phyloP scores from a whole-genome alignment of 2,329 filamentous ascomycete species.

The Hyphodiscus sp. region DNA sequence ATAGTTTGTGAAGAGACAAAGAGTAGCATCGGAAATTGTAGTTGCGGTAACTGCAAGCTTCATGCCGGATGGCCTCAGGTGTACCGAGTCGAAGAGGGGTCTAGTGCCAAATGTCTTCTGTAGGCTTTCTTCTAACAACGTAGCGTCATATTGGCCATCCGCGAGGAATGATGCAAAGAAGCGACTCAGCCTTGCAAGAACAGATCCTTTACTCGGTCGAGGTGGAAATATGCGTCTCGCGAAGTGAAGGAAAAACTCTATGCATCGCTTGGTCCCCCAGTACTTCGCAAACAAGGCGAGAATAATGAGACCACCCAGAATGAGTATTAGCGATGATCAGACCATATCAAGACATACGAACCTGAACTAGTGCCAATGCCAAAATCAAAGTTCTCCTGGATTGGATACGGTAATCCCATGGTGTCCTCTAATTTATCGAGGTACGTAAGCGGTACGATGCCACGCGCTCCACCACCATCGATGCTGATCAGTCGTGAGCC shows the following conservation, averaged over 20 bases:
- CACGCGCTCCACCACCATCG: slow-evolving; percentile 7
- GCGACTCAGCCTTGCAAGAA: neutral
- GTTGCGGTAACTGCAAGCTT: slow-evolving; percentile 7
- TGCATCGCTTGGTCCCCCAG: slow-evolving; percentile 8
- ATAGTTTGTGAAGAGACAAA: slow-evolving; percentile 7
- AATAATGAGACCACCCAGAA: slow-evolving; percentile 4
- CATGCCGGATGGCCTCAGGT: neutral
- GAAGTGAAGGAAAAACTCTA: slow-evolving; percentile 3
- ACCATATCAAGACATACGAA: no score
- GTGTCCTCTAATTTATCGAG: slow-evolving; percentile 4
- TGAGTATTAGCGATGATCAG: no score
- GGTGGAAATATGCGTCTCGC: slow-evolving; percentile 3
- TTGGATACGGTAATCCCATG: slow-evolving; percentile 2
- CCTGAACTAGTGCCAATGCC: slow-evolving; percentile 11
- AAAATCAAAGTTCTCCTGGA: slow-evolving; percentile 13
- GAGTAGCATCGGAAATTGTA: slow-evolving; percentile 5
- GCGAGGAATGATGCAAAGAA: slow-evolving; percentile 3
- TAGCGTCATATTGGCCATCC: slow-evolving; percentile 8
- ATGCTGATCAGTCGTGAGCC: slow-evolving; percentile 5
- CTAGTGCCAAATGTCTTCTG: slow-evolving; percentile 1
- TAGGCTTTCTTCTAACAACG: slow-evolving; percentile 3
- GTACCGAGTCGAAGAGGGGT: neutral
- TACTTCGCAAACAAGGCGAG: slow-evolving; percentile 8
- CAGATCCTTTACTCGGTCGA: no score
- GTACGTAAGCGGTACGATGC: slow-evolving; percentile 5